Base-by-base conservation (phyloP, 257 asterid species). In the Verbascum thapsus region DNA sequence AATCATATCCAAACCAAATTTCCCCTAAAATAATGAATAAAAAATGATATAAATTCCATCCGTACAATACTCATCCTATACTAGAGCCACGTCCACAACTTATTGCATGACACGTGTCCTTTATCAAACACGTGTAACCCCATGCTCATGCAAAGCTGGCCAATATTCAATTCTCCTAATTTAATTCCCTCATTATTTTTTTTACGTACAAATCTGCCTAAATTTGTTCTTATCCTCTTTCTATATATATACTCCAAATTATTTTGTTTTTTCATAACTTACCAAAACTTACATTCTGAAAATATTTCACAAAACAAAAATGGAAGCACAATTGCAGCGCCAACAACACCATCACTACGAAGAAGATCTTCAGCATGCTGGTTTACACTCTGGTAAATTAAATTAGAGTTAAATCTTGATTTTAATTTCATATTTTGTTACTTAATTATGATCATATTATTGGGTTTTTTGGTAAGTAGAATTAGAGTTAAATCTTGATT, bases 41-140 rank as follows among this genome's bases (percentile, higher is more conserved):
- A n/a, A n/a, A n/a, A n/a, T n/a, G n/a, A n/a, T n/a, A n/a, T n/a
- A n/a, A n/a, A n/a, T n/a, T n/a, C n/a, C n/a, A n/a, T n/a, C n/a
- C n/a, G n/a, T n/a, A n/a, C n/a, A n/a, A n/a, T n/a, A n/a, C n/a
- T n/a, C n/a, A n/a, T n/a, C n/a, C n/a, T n/a, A n/a, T n/a, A n/a
- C 18, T 2, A 7, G n/a, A 63, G 83, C 76, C 83, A 76, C 83
- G 79, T 76, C 69, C 26, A 63, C 81, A 61, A 59, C 60, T 64
- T 17, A 48, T 7, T 6, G n/a, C 4, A 37, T 11, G 63, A 69
- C 84, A 81, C 84, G 87, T 57, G 77, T 68, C 82, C 32, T 0
- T 7, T 1, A 17, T 1, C 43, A 67, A 66, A 67, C 38, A 35
- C 47, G 47, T 42, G 55, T 42, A 34, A 51, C 70, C 68, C 87